A percentile compares a stretch with the other conserved stretches of the same genome.
Evolutionary conservation across 352 stramenopile species (phyloP).

Genomic region (Peronospora destructor): DNA sequence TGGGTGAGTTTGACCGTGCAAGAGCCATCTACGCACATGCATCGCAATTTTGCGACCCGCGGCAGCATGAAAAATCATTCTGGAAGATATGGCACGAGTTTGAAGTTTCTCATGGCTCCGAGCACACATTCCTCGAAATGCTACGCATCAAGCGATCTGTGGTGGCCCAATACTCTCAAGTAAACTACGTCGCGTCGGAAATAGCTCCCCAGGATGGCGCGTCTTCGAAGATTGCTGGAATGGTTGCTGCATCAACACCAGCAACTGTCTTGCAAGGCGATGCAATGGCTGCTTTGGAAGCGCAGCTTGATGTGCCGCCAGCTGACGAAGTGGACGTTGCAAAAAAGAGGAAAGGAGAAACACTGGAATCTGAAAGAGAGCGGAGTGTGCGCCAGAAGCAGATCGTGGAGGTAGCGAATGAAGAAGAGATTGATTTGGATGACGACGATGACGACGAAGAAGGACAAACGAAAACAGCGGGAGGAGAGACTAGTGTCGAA

Average conservation of each 20-base stretch:
- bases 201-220: constrained; percentile 44
- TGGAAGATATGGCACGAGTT: constrained; percentile 96
- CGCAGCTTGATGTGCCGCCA: constrained; percentile 42
- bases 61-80: constrained; percentile 89
- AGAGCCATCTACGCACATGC: constrained; percentile 93
- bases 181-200: constrained; percentile 95
- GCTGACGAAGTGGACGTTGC: constrained; percentile 25
- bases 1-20: constrained; percentile 96
- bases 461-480: constrained; percentile 12
- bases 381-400: constrained; percentile 79
- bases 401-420: constrained; percentile 64
- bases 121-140: constrained; percentile 99
- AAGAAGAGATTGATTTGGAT: constrained; percentile 92
- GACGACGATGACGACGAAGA: constrained; percentile 65
- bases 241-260: constrained; percentile 49
- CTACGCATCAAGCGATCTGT: constrained; percentile 96
- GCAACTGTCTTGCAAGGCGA: constrained; percentile 43
- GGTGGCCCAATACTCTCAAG: constrained; percentile 91
- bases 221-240: constrained; percentile 32
- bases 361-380: constrained; percentile 43
- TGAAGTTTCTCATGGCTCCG: constrained; percentile 92
- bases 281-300: constrained; percentile 85
- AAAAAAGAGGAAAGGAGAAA: constrained; percentile 61
- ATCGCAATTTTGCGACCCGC: constrained; percentile 95
- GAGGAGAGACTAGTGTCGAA: constrained; percentile 36